Evolutionary conservation across 2,329 filamentous ascomycete species (phyloP).

Genomic region (Paraconiothyrium brasiliense): DNA sequence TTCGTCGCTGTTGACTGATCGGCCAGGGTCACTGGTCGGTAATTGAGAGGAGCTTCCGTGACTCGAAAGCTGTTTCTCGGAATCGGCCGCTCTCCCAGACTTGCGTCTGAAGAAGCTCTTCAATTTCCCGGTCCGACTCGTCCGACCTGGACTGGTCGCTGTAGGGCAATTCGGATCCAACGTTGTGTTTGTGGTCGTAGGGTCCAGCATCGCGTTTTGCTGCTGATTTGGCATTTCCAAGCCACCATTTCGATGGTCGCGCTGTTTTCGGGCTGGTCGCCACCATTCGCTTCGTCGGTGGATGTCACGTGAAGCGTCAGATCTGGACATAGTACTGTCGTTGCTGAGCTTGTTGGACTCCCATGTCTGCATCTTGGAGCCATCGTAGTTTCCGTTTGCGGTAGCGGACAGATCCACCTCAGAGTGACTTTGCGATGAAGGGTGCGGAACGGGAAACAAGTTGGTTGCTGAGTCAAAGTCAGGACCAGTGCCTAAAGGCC

Average conservation of each 20-base stretch:
- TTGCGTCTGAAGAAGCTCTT: constrained; percentile 50
- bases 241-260: constrained; percentile 42
- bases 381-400: constrained; percentile 44
- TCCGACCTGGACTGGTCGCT: constrained; percentile 35
- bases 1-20: constrained; percentile 46
- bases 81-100: constrained; percentile 37
- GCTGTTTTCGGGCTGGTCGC: constrained; percentile 40
- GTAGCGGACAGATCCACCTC: constrained; percentile 44
- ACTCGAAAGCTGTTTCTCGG: constrained; percentile 46
- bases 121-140: constrained; percentile 44
- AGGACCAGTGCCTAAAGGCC: constrained; percentile 24
- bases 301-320: constrained; percentile 43
- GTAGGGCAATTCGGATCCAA: constrained; percentile 34
- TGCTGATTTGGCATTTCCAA: constrained; percentile 32
- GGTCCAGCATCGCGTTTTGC: constrained; percentile 38
- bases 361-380: constrained; percentile 44
- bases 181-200: constrained; percentile 34
- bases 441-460: constrained; percentile 41
- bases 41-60: constrained; percentile 48
- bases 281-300: constrained; percentile 43
- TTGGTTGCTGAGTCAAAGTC: constrained; percentile 36
- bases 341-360: constrained; percentile 42
- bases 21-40: constrained; percentile 46
- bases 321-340: constrained; percentile 40
- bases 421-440: constrained; percentile 45